Base-by-base conservation (phyloP, 2,329 filamentous ascomycete species). In the Penicillium sp. region DNA sequence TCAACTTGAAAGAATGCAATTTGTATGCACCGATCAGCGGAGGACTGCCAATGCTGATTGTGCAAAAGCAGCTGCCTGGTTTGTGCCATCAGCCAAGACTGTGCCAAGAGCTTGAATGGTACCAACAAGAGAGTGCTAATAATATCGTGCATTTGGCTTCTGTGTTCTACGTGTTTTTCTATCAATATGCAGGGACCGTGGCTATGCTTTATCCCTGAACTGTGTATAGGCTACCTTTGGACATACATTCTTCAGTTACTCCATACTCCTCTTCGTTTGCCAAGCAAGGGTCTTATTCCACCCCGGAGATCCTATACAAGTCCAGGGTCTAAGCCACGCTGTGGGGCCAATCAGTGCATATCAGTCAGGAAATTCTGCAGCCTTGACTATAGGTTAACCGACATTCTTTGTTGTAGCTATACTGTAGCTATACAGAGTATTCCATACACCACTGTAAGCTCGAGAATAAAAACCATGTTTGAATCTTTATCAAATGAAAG, bases 21-120 rank as follows among this genome's bases (percentile, higher is more conserved):
- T 23, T 19, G 12, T 10, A 49, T 27, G 47, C 50, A 54, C 51
- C 21, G 55, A 59, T 59, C 55, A 39, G 29, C 42, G 27, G 23
- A 41, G 13, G 6, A 19, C 29, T 27, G 38, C 63, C 63, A 65
- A 61, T 64, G 41, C 49, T 15, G 27, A 43, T n/a, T 17, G 15
- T 56, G 54, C 39, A 53, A 65, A 65, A 64, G 60, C 42, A 57
- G 62, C 43, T 66, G 64, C 61, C 61, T 63, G 49, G 42, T 23
- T 21, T n/a, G 55, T 53, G 2, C 12, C 27, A 49, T 53, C 10
- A 41, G 63, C 63, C 61, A 64, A 33, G 63, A 53, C 8, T 21
- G 27, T 15, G 55, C 52, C 58, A 62, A 58, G 55, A 21, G 15
- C 6, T 7, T 31, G 4, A 10, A 21, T 23, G 9, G 23, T 15